Conservation (phyloP, 2,329 filamentous ascomycete species). For the Aspergillus fijiensis region DNA sequence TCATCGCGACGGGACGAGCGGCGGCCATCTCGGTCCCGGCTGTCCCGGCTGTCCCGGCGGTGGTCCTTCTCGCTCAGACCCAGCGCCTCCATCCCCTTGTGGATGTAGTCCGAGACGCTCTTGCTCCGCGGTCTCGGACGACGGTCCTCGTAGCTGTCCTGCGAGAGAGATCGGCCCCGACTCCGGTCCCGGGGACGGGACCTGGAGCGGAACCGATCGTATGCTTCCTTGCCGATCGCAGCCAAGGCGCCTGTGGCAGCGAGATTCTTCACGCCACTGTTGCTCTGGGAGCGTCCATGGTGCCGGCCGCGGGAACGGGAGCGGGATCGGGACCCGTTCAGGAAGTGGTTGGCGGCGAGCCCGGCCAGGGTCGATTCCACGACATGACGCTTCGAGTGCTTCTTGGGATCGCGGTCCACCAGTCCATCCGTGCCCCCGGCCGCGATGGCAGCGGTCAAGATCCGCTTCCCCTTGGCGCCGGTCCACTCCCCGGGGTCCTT, state of each 20-base stretch:
- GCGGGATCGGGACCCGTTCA: conserved; percentile 76
- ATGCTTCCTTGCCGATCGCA: conserved; percentile 49
- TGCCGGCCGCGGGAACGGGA: conserved; percentile 63
- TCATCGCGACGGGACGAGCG: conserved; percentile 34
- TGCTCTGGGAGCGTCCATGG: conserved; percentile 44
- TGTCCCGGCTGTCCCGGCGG: conserved; percentile 30
- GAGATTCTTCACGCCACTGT: conserved; percentile 42
- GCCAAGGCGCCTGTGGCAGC: conserved; percentile 47
- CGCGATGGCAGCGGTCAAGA: conserved; percentile 81
- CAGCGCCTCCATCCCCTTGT: conserved; percentile 46
- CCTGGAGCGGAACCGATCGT: conserved; percentile 45
- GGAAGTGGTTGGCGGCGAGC: conserved; percentile 77
- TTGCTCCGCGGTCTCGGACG: conserved; percentile 46
- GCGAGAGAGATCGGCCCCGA: conserved; percentile 48
- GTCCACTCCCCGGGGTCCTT: conserved; percentile 88
- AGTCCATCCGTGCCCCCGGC: conserved; percentile 83
- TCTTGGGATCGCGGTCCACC: conserved; percentile 65
- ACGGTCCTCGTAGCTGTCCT: conserved; percentile 54
- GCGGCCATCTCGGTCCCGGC: conserved; percentile 27
- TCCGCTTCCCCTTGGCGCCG: conserved; percentile 85
- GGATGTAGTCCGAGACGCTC: conserved; percentile 48
- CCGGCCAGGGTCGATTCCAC: conserved; percentile 86
- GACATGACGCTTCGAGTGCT: conserved; percentile 76
- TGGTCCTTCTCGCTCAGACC: conserved; percentile 38
- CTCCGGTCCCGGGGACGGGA: conserved; percentile 34